Evolutionary conservation across 768 basidiomycete genomes (phyloP).

Genomic region (Tricholoma matsutake): DNA sequence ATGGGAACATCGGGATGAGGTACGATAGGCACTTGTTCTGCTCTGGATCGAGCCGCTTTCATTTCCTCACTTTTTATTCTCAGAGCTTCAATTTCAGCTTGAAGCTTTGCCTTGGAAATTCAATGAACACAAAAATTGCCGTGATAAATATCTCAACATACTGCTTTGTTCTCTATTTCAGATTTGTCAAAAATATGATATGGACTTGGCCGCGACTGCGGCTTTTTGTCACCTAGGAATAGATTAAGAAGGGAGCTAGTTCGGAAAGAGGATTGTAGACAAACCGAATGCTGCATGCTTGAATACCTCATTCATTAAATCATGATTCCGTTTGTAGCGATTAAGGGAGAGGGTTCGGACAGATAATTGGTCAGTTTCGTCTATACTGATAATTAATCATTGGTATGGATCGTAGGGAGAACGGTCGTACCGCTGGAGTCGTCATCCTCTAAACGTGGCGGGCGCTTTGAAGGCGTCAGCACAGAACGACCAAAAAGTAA

Average conservation of each 20-base stretch:
- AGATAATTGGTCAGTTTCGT: slow-evolving; percentile 70
- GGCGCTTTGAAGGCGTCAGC: slow-evolving; percentile 26
- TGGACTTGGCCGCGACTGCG: slow-evolving; percentile 37
- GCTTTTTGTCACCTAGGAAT: slow-evolving; percentile 42
- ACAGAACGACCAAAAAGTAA: slow-evolving; percentile 1
- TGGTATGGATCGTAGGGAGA: too few species aligned
- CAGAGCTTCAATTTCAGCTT: slow-evolving; percentile 55
- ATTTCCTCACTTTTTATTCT: slow-evolving; percentile 48
- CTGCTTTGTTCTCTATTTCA: slow-evolving; percentile 57
- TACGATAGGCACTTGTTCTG: slow-evolving; percentile 10
- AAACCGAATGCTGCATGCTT: slow-evolving; percentile 65
- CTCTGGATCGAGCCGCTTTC: slow-evolving; percentile 21
- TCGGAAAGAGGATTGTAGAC: slow-evolving; percentile 5
- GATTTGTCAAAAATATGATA: slow-evolving; percentile 60
- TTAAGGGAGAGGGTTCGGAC: slow-evolving; percentile 68
- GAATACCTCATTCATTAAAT: slow-evolving; percentile 83
- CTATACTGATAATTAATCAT: slow-evolving; percentile 25
- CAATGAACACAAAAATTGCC: not conserved
- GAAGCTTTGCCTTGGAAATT: slow-evolving; percentile 47
- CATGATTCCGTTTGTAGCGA: slow-evolving; percentile 78
- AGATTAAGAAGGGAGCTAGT: not conserved
- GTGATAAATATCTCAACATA: slow-evolving; percentile 25
- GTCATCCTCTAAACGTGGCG: slow-evolving; percentile 47
- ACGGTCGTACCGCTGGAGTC: slow-evolving; percentile 57
- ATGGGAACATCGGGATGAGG: slow-evolving; percentile 7